Evolutionary conservation across 1,284 basidiomycete species (phyloP).

Genomic region (Ceratobasidium sp.): DNA sequence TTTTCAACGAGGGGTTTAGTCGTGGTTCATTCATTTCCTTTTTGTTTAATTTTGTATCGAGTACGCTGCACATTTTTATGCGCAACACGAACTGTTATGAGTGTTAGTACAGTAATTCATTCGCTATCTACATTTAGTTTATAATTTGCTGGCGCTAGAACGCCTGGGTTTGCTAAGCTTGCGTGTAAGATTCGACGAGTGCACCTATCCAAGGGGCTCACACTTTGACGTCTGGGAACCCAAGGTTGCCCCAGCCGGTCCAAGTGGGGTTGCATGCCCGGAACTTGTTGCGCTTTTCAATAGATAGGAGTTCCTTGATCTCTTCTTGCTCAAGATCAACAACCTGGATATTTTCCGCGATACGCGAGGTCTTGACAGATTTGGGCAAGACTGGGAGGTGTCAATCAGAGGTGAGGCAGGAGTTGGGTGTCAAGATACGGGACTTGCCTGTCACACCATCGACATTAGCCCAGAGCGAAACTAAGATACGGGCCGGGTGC

Average conservation of each 20-base stretch:
- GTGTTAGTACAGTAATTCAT: conserved; percentile 35
- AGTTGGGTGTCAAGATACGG: background rate
- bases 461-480: conserved; percentile 45
- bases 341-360: conserved; percentile 45
- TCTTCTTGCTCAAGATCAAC: conserved; percentile 45
- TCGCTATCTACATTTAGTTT: conserved; percentile 21
- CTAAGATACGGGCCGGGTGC: conserved; percentile 45
- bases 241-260: conserved; percentile 47
- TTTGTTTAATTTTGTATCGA: conserved; percentile 33
- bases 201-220: background rate
- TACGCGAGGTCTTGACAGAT: conserved; percentile 44
- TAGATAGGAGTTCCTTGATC: conserved; percentile 42
- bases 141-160: conserved; percentile 18
- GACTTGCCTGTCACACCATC: conserved; percentile 22
- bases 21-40: background rate
- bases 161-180: background rate
- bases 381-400: conserved; percentile 45
- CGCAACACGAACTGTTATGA: conserved; percentile 32
- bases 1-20: conserved; percentile 2
- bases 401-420: background rate
- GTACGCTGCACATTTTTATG: conserved; percentile 35
- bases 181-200: background rate
- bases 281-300: conserved; percentile 44
- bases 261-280: conserved; percentile 45
- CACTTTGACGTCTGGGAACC: conserved; percentile 36